Evolutionary conservation across 2,329 filamentous ascomycete genomes (phyloP).

Genomic region (Dothideomycetidae sp.): DNA sequence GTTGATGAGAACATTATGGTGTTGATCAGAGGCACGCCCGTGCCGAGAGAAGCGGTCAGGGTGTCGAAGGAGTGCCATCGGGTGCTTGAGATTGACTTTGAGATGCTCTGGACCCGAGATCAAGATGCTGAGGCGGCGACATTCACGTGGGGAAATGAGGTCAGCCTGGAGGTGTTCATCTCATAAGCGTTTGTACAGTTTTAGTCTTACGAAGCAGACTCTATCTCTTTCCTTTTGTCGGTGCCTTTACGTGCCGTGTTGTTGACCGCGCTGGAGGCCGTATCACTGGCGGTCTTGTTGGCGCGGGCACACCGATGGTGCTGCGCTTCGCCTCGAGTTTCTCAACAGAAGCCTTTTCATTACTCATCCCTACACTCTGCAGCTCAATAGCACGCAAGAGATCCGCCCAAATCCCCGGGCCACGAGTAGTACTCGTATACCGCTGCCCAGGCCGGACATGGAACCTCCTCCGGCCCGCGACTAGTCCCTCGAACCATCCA

Average conservation of each 20-base stretch:
- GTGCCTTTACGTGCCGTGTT: background rate
- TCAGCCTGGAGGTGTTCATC: conserved; percentile 50
- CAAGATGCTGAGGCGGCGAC: conserved; percentile 37
- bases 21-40: conserved; percentile 58
- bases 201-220: background rate
- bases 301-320: too few species aligned
- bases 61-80: conserved; percentile 28
- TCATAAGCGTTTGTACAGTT: conserved; percentile 1
- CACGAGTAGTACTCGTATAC: conserved; percentile 4
- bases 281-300: background rate
- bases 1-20: conserved; percentile 20
- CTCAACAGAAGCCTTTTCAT: too few species aligned
- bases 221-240: background rate
- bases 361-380: background rate
- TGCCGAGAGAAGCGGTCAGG: conserved; percentile 51
- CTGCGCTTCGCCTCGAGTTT: too few species aligned
- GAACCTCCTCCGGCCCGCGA: conserved; percentile 2
- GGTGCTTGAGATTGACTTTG: conserved; percentile 64
- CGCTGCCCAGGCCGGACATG: conserved; percentile 1
- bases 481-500: background rate
- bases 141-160: conserved; percentile 63
- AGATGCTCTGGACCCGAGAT: conserved; percentile 62
- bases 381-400: conserved; percentile 1
- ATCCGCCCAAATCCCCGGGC: conserved; percentile 2
- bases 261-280: too few species aligned